Evolutionary conservation across 805 yeast genomes (phyloP).

Genomic region (Wickerhamiella musiphila): DNA sequence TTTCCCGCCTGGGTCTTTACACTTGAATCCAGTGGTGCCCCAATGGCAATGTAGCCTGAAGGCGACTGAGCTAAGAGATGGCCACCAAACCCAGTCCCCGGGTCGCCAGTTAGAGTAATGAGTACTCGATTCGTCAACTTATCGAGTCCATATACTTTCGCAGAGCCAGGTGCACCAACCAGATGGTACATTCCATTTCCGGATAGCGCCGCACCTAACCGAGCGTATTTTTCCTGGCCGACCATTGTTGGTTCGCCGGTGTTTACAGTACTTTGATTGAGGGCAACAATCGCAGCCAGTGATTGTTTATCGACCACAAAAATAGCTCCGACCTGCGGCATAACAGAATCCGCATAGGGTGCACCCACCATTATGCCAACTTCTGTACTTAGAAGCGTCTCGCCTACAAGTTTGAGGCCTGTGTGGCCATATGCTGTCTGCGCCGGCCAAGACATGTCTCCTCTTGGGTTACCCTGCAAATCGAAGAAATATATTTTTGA

Average conservation of each 20-base stretch:
- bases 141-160: constrained; percentile 24
- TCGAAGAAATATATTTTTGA: constrained; percentile 28
- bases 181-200: constrained; percentile 17
- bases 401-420: constrained; percentile 31
- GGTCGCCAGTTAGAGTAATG: constrained; percentile 8
- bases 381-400: constrained; percentile 20
- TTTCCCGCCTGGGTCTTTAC: constrained; percentile 25
- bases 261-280: neutral
- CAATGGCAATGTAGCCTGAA: constrained; percentile 18
- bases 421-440: constrained; percentile 21
- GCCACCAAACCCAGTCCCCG: constrained; percentile 17
- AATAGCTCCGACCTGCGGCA: constrained; percentile 24
- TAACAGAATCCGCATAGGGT: constrained; percentile 24
- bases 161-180: constrained; percentile 26
- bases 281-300: constrained; percentile 8
- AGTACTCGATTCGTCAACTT: constrained; percentile 10
- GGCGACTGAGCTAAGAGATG: constrained; percentile 12
- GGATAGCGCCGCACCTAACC: constrained; percentile 26
- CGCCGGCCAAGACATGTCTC: constrained; percentile 19
- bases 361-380: constrained; percentile 31
- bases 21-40: constrained; percentile 17
- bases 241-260: neutral
- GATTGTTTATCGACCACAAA: constrained; percentile 20
- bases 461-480: constrained; percentile 12
- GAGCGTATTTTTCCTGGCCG: constrained; percentile 22